Conservation (phyloP, 2,329 filamentous ascomycete genomes). For the Sporothrix protearum region DNA sequence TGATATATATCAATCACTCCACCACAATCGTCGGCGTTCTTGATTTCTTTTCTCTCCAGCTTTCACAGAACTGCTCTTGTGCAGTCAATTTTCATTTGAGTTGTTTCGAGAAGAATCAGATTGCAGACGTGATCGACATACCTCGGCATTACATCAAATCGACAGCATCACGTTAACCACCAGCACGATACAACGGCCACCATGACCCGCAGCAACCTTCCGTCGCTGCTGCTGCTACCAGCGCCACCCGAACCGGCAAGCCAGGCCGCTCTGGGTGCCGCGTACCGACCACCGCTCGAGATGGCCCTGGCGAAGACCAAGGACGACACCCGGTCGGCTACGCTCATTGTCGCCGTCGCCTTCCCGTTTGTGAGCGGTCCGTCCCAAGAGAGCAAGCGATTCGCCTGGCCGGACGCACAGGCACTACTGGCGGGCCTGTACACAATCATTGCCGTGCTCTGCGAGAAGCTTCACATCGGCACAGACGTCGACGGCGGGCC, state of each 20-base stretch:
- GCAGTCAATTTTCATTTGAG: not conserved
- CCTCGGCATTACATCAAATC: not conserved
- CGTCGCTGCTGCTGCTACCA: slow-evolving; percentile 61
- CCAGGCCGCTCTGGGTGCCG: slow-evolving; percentile 50
- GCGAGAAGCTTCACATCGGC: slow-evolving; percentile 57
- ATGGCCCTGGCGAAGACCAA: slow-evolving; percentile 51
- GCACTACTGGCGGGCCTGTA: slow-evolving; percentile 74
- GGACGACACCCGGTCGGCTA: slow-evolving; percentile 36
- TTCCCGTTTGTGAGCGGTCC: slow-evolving; percentile 59
- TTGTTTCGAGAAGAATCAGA: not conserved
- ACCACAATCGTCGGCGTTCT: not conserved
- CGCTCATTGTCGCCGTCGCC: slow-evolving; percentile 56
- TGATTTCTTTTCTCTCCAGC: not conserved
- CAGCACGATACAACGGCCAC: not conserved
- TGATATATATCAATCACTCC: not conserved
- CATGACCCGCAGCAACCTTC: slow-evolving; percentile 31
- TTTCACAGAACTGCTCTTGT: not conserved
- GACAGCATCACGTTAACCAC: not conserved
- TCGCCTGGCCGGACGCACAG: slow-evolving; percentile 66
- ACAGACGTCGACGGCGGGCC: slow-evolving; percentile 57
- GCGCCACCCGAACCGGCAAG: slow-evolving; percentile 57
- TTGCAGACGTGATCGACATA: not conserved
- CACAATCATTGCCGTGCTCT: slow-evolving; percentile 70
- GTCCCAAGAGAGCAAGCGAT: slow-evolving; percentile 50
- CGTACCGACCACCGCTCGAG: slow-evolving; percentile 58